phyloP scores from a whole-genome alignment of 805 yeast genomes.

The Lipomyces starkeyi region DNA sequence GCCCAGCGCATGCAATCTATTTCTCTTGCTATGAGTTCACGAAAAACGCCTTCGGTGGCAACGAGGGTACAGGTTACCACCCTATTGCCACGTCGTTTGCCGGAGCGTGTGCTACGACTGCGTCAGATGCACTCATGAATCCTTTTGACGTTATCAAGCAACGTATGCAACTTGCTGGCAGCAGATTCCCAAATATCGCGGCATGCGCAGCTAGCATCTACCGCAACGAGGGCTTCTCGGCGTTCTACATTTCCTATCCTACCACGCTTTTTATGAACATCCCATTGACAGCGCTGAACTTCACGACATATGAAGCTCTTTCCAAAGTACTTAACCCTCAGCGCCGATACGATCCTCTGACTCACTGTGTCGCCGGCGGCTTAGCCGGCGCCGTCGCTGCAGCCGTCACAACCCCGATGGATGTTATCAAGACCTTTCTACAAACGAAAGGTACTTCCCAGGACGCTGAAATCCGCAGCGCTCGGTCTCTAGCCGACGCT shows the following conservation, averaged over 20 bases:
- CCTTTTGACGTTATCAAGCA: slow-evolving; percentile 96
- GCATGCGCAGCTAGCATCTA: slow-evolving; percentile 45
- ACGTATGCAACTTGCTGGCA: slow-evolving; percentile 76
- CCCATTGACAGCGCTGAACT: slow-evolving; percentile 94
- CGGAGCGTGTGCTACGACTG: slow-evolving; percentile 91
- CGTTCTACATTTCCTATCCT: slow-evolving; percentile 91
- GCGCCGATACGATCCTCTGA: slow-evolving; percentile 79
- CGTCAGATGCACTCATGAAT: slow-evolving; percentile 94
- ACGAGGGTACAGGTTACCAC: slow-evolving; percentile 57
- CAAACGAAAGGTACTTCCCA: slow-evolving; percentile 69
- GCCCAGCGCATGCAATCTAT: slow-evolving; percentile 98
- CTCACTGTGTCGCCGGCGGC: slow-evolving; percentile 93
- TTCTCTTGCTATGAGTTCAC: slow-evolving; percentile 91
- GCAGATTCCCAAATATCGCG: slow-evolving; percentile 39
- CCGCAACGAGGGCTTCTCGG: slow-evolving; percentile 56
- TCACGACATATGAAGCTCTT: slow-evolving; percentile 86
- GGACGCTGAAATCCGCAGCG: slow-evolving; percentile 53
- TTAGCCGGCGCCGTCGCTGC: slow-evolving; percentile 95
- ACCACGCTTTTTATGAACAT: slow-evolving; percentile 90
- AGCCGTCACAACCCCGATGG: slow-evolving; percentile 92
- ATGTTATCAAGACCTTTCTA: slow-evolving; percentile 87
- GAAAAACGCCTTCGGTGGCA: slow-evolving; percentile 58
- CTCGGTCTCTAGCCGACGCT: slow-evolving; percentile 74
- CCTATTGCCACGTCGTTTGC: slow-evolving; percentile 84
- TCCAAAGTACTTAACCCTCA: slow-evolving; percentile 79